Conservation (phyloP, 2,329 filamentous ascomycete species). For the Fusarium setosum region DNA sequence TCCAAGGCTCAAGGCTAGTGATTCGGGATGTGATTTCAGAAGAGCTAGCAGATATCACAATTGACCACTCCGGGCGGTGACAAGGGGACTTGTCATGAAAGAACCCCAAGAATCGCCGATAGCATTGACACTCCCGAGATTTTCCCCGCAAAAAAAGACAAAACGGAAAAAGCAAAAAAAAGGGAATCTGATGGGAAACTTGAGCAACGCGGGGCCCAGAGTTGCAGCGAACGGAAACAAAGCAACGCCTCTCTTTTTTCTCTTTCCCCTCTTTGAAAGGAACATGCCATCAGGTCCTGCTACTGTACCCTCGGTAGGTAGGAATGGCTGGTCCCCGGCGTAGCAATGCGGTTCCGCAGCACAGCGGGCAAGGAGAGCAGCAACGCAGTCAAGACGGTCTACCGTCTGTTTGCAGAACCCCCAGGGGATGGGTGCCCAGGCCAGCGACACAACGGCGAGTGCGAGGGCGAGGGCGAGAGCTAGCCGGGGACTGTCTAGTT, state of each 20-base stretch:
- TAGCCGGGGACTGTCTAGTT: constrained; percentile 7
- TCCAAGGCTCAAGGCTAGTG: constrained; percentile 2
- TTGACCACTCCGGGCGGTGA: constrained; percentile 15
- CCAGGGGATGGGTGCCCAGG: background rate
- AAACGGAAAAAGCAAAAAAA: constrained; percentile 1
- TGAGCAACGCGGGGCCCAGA: background rate
- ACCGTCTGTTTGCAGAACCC: background rate
- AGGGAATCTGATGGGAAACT: background rate
- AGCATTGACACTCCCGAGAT: constrained; percentile 1
- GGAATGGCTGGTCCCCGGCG: constrained; percentile 5
- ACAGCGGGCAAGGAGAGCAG: constrained; percentile 9
- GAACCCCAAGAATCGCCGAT: background rate
- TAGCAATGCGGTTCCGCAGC: constrained; percentile 11
- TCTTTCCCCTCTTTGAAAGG: background rate
- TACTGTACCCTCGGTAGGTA: too few species aligned
- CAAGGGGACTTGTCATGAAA: background rate
- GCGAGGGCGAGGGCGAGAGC: background rate
- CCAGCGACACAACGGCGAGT: background rate
- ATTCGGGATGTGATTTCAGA: constrained; percentile 25
- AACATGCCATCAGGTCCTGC: constrained; percentile 1
- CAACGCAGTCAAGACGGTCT: background rate
- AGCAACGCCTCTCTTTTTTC: background rate
- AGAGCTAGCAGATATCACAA: constrained; percentile 18
- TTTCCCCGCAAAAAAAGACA: background rate
- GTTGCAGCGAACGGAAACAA: background rate